These are phyloP conservation scores for Pseudotulostoma volvatum DNA, from an alignment of 495 filamentous ascomycete species.

Conservation along the genomic window DNA sequence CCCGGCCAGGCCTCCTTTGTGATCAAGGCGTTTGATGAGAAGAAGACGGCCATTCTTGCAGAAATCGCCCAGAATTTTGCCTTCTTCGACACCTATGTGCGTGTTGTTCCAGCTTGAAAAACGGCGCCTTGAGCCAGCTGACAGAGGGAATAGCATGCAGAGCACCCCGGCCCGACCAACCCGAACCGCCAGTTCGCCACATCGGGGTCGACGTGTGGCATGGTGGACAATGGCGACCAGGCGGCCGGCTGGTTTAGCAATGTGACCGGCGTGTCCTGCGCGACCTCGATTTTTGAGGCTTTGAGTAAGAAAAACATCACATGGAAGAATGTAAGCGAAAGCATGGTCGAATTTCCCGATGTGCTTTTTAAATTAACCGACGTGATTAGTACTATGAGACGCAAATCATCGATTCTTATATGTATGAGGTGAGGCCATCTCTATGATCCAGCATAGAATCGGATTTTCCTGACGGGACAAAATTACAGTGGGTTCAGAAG, in stretches of 20 bases:
- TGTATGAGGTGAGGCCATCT: constrained; percentile 18
- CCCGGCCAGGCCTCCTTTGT: constrained; percentile 24
- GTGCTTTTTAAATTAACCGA: no score
- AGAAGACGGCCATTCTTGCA: constrained; percentile 20
- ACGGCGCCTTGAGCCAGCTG: no score
- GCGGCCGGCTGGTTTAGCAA: constrained; percentile 19
- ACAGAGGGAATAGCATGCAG: constrained; percentile 16
- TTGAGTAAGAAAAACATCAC: constrained; percentile 18
- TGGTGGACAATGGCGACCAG: constrained; percentile 18
- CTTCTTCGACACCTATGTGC: constrained; percentile 26
- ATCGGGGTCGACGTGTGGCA: constrained; percentile 19
- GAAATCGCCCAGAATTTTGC: constrained; percentile 25
- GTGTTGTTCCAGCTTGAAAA: constrained; percentile 3
- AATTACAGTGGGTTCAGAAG: constrained; percentile 20
- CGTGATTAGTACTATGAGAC: constrained; percentile 24
- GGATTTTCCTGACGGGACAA: constrained; percentile 1
- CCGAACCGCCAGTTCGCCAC: constrained; percentile 26
- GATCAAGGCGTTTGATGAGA: constrained; percentile 24
- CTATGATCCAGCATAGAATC: not conserved
- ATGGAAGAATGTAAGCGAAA: constrained; percentile 21
- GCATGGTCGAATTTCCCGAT: no score
- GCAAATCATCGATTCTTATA: constrained; percentile 22
- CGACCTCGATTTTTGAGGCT: constrained; percentile 20
- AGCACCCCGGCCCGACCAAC: constrained; percentile 26
- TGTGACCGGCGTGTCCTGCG: constrained; percentile 22